Percentiles rank a stretch among this genome's conserved stretches.
phyloP scores from a whole-genome alignment of 306 rosid genomes.

The Ormosia emarginata region DNA sequence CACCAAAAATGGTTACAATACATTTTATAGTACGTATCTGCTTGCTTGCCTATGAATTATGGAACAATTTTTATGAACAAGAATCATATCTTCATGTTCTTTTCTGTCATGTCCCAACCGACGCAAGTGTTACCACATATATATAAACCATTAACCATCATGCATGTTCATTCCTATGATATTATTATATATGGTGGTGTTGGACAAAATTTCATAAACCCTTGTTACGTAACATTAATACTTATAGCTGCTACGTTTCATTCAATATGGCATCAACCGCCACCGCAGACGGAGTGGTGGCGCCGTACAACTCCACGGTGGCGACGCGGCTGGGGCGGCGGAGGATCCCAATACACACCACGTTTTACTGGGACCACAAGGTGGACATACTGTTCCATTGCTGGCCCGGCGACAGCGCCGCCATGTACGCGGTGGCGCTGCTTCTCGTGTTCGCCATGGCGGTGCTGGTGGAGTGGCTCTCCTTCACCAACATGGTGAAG shows the following conservation, averaged over 20 bases:
- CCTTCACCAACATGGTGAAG: constrained; percentile 38
- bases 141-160: not conserved
- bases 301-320: constrained; percentile 38
- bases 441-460: constrained; percentile 55
- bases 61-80: constrained; percentile 25
- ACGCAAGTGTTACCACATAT: constrained; percentile 5
- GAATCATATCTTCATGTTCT: constrained; percentile 24
- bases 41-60: constrained; percentile 30
- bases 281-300: not conserved
- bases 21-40: not conserved
- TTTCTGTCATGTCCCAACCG: constrained; percentile 16
- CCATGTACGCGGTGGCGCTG: constrained; percentile 65
- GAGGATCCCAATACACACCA: constrained; percentile 39
- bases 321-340: constrained; percentile 29
- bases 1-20: not conserved
- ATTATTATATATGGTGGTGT: not conserved
- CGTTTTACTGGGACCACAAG: constrained; percentile 59
- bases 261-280: constrained; percentile 9
- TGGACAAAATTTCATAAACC: not conserved
- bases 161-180: not conserved
- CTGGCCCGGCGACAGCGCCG: constrained; percentile 59
- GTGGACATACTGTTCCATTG: constrained; percentile 52
- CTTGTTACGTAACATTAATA: not conserved
- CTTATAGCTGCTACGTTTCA: not conserved
- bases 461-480: constrained; percentile 60